Conservation (phyloP, 345 rosid species). For the Salix caprea region DNA sequence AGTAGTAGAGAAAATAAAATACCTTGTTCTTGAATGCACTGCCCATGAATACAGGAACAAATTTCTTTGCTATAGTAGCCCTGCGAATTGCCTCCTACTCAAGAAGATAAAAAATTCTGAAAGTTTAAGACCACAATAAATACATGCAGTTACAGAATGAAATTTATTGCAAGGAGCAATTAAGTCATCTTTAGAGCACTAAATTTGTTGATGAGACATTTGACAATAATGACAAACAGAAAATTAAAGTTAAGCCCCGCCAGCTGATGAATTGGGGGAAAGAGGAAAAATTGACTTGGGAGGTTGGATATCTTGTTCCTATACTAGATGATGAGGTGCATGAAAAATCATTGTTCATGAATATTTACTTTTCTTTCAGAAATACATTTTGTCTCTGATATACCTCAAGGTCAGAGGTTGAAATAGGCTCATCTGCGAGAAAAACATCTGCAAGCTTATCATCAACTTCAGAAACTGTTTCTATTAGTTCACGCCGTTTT, state of each 20-base stretch:
- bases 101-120: constrained; percentile 10
- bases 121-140: neutral
- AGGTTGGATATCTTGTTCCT: neutral
- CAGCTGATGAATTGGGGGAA: neutral
- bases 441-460: constrained; percentile 86
- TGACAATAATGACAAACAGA: neutral
- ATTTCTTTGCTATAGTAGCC: constrained; percentile 88
- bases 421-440: constrained; percentile 79
- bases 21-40: constrained; percentile 99
- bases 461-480: constrained; percentile 92
- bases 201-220: neutral
- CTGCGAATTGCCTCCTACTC: constrained; percentile 88
- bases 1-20: neutral
- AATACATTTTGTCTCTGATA: constrained; percentile 1
- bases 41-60: constrained; percentile 97
- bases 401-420: constrained; percentile 81
- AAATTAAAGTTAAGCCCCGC: neutral
- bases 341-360: neutral
- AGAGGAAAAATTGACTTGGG: neutral
- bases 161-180: neutral
- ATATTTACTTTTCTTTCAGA: neutral
- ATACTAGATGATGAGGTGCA: neutral
- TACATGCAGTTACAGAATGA: neutral
- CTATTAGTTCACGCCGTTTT: constrained; percentile 83
- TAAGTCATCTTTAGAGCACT: neutral